phyloP scores from a whole-genome alignment of 208 protist species.

The Acanthamoeba culbertsoni region DNA sequence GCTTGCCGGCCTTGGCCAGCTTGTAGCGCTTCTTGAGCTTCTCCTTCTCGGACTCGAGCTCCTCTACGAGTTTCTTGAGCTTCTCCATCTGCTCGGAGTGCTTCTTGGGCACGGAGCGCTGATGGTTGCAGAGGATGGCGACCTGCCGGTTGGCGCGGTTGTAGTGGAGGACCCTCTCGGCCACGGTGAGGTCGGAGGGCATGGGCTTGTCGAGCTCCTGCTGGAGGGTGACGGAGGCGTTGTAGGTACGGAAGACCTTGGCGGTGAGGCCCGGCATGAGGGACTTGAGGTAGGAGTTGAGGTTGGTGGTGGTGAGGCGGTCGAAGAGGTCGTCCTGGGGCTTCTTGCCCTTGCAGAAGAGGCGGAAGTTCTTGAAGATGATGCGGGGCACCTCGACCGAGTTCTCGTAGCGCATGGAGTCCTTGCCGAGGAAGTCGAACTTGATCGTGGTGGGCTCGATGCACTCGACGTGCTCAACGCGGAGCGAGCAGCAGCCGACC shows the following conservation, averaged over 20 bases:
- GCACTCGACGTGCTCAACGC: slow-evolving; percentile 95
- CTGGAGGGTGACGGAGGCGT: slow-evolving; percentile 97
- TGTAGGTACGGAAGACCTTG: slow-evolving; percentile 99
- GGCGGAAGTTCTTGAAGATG: slow-evolving; percentile 91
- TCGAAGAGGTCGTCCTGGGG: slow-evolving; percentile 93
- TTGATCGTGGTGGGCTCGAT: slow-evolving; percentile 76
- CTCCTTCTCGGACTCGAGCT: slow-evolving; percentile 65
- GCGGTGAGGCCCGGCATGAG: slow-evolving; percentile 96
- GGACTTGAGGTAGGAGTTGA: slow-evolving; percentile 97
- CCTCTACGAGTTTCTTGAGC: slow-evolving; percentile 86
- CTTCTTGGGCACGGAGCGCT: slow-evolving; percentile 93
- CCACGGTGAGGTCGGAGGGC: neutral
- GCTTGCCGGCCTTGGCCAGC: slow-evolving; percentile 68
- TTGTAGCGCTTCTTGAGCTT: slow-evolving; percentile 57
- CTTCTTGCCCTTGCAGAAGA: slow-evolving; percentile 87
- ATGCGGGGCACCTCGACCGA: slow-evolving; percentile 75
- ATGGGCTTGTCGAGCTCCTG: slow-evolving; percentile 90
- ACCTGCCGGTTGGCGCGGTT: slow-evolving; percentile 97
- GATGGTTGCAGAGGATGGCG: slow-evolving; percentile 99
- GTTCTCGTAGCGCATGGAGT: slow-evolving; percentile 94
- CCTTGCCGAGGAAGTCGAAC: slow-evolving; percentile 99
- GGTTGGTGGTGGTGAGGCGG: slow-evolving; percentile 79
- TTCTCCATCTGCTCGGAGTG: slow-evolving; percentile 86
- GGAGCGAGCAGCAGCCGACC: slow-evolving; percentile 97
- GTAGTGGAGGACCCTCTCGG: slow-evolving; percentile 89